Conservation (phyloP, 108 stramenopile species). For the Asterionellopsis glacialis region DNA sequence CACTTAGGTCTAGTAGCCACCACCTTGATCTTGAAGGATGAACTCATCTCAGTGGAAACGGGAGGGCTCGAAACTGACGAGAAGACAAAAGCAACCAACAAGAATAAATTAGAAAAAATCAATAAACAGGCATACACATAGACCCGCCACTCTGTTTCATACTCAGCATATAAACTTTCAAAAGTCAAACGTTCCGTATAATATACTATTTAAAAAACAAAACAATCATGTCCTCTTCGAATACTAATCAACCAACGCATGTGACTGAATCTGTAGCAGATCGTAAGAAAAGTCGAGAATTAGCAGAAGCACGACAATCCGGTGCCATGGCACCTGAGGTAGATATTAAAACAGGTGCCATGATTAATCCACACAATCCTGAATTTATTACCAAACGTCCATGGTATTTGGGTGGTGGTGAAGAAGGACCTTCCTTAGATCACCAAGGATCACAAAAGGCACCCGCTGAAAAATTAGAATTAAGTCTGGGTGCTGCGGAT, state of each 20-base stretch:
- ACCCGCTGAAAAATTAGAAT: constrained; percentile 30
- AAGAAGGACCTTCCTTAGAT: constrained; percentile 82
- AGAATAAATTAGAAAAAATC: no score
- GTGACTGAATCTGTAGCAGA: constrained; percentile 54
- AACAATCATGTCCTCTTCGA: background rate
- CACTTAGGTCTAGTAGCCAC: no score
- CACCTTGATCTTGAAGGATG: no score
- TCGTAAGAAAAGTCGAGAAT: constrained; percentile 53
- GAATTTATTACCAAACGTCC: constrained; percentile 98
- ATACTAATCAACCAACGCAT: constrained; percentile 16
- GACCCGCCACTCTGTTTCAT: no score
- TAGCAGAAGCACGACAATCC: constrained; percentile 75
- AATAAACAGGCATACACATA: no score
- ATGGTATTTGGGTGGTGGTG: constrained; percentile 92
- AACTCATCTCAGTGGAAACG: no score
- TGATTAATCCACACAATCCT: constrained; percentile 99
- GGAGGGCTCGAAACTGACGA: no score
- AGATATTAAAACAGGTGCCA: constrained; percentile 85
- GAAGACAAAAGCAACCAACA: no score
- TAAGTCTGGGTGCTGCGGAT: constrained; percentile 61
- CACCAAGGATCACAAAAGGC: constrained; percentile 73
- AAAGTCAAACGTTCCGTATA: no score
- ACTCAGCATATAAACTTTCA: no score
- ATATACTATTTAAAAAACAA: no score
- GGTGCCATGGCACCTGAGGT: constrained; percentile 80